Conservation (phyloP, 2,329 filamentous ascomycete species). For the Saccharata proteae region DNA sequence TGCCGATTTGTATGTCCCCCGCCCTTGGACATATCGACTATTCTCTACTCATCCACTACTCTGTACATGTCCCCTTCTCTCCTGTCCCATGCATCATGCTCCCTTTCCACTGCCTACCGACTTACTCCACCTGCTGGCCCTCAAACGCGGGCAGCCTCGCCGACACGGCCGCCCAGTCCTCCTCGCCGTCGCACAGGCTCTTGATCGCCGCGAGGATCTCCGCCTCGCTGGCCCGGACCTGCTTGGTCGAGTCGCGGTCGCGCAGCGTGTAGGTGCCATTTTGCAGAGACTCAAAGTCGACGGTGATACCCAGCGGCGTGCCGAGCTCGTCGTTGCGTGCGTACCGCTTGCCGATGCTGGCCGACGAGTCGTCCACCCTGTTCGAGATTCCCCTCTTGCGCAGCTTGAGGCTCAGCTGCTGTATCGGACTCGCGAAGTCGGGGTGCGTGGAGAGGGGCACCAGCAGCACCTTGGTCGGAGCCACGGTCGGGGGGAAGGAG, state of each 20-base stretch:
- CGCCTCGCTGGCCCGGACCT: constrained; percentile 74
- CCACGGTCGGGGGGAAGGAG: constrained; percentile 63
- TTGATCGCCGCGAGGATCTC: constrained; percentile 67
- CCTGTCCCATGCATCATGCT: too few species aligned
- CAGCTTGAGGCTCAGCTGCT: constrained; percentile 61
- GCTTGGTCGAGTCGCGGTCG: constrained; percentile 81
- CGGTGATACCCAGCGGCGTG: constrained; percentile 83
- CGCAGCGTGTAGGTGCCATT: constrained; percentile 77
- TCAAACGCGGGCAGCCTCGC: constrained; percentile 74
- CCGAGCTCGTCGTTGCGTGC: constrained; percentile 88
- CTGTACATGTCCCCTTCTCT: too few species aligned
- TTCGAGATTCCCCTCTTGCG: constrained; percentile 67
- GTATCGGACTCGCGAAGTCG: constrained; percentile 67
- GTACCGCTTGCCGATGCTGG: constrained; percentile 84
- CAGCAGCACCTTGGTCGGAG: constrained; percentile 91
- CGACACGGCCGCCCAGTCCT: constrained; percentile 59
- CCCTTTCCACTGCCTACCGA: neutral
- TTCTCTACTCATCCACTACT: too few species aligned
- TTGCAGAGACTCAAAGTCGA: constrained; percentile 91
- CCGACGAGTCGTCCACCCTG: constrained; percentile 79
- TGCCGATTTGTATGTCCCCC: too few species aligned
- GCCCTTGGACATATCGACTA: too few species aligned
- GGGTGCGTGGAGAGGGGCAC: constrained; percentile 75
- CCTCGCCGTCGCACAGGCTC: constrained; percentile 48
- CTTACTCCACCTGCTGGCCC: constrained; percentile 49